Evolutionary conservation across 306 rosid species (phyloP).

Genomic region (Pterocarpus santalinus): DNA sequence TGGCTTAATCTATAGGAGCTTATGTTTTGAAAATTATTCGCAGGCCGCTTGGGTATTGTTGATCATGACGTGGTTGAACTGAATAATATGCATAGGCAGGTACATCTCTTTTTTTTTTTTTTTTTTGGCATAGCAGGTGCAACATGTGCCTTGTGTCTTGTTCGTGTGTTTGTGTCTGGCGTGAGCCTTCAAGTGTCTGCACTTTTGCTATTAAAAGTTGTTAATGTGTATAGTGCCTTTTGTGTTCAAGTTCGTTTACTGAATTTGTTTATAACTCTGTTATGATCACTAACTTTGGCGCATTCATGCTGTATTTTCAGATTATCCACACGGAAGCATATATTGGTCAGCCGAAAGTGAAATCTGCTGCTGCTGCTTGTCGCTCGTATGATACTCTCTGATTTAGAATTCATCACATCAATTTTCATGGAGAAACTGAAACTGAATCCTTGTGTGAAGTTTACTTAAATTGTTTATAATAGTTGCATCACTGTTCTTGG

Average conservation of each 20-base stretch:
- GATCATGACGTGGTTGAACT: slow-evolving; percentile 97
- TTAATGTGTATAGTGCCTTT: slow-evolving; percentile 18
- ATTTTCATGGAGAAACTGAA: slow-evolving; percentile 27
- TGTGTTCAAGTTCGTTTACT: slow-evolving; percentile 9
- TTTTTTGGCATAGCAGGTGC: no score
- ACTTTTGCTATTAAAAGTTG: not conserved
- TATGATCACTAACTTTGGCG: not conserved
- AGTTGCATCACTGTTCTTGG: slow-evolving; percentile 28
- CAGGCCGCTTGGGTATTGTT: slow-evolving; percentile 86
- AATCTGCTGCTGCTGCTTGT: slow-evolving; percentile 90
- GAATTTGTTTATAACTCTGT: not conserved
- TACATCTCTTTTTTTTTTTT: slow-evolving; percentile 23
- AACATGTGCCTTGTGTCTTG: no score
- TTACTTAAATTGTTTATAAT: slow-evolving; percentile 33
- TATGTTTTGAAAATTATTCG: slow-evolving; percentile 31
- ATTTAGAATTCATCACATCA: not conserved
- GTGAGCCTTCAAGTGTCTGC: no score
- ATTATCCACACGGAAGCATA: slow-evolving; percentile 86
- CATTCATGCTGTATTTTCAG: slow-evolving; percentile 50
- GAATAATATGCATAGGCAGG: slow-evolving; percentile 98
- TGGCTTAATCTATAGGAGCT: slow-evolving; percentile 37
- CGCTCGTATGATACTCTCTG: slow-evolving; percentile 63
- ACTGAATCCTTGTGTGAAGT: not conserved
- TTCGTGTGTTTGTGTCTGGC: no score
- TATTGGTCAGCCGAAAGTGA: slow-evolving; percentile 93